These are phyloP conservation scores for Pyrenophora graminea DNA, from an alignment of 2,329 filamentous ascomycete species.

Conservation along the genomic window DNA sequence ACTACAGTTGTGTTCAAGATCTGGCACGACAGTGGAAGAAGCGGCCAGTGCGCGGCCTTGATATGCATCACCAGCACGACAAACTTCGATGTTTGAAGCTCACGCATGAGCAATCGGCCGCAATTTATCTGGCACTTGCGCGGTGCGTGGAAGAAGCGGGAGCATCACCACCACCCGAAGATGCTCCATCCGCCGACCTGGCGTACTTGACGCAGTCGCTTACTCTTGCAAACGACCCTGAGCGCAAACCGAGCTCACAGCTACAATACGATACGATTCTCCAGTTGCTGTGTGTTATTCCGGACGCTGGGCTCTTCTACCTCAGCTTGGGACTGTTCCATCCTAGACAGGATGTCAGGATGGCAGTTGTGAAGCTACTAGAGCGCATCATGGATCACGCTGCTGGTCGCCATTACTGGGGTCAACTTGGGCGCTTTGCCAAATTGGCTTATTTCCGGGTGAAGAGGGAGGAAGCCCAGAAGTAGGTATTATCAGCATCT, in stretches of 20 bases:
- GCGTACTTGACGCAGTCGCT: constrained; percentile 24
- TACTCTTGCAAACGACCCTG: constrained; percentile 32
- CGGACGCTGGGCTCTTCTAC: constrained; percentile 89
- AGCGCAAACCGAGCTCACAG: constrained; percentile 29
- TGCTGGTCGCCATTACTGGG: constrained; percentile 93
- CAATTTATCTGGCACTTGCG: constrained; percentile 82
- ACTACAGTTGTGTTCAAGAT: constrained; percentile 87
- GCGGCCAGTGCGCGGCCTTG: constrained; percentile 74
- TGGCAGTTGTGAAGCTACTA: constrained; percentile 76
- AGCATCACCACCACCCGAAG: constrained; percentile 1
- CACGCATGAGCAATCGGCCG: constrained; percentile 72
- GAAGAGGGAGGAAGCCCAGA: constrained; percentile 60
- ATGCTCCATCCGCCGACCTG: constrained; percentile 27
- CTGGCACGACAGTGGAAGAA: constrained; percentile 44
- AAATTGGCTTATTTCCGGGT: constrained; percentile 84
- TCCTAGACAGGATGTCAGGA: constrained; percentile 77
- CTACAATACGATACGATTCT: constrained; percentile 47
- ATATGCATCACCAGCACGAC: constrained; percentile 91
- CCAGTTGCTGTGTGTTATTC: constrained; percentile 76
- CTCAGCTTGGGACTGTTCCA: constrained; percentile 90
- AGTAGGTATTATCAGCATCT: background rate
- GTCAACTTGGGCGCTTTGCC: constrained; percentile 80
- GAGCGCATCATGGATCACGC: constrained; percentile 84
- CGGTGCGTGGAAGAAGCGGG: constrained; percentile 65
- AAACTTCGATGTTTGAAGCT: constrained; percentile 82